These are phyloP conservation scores for Papiliotrema laurentii DNA, from an alignment of 1,284 basidiomycete genomes.

Conservation along the genomic window DNA sequence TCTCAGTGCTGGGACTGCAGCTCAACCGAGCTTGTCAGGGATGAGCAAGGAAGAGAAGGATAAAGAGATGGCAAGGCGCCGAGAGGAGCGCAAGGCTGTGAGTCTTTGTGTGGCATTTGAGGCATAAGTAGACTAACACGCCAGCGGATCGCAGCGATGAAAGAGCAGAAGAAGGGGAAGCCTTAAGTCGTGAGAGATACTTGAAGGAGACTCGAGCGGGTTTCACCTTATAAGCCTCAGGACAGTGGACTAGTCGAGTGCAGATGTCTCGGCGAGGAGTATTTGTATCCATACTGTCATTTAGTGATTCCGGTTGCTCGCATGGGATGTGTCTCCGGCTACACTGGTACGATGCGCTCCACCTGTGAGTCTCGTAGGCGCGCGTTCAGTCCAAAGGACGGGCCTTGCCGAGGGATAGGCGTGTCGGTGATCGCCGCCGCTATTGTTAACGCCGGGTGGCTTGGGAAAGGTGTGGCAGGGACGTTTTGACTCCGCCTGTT, in stretches of 20 bases:
- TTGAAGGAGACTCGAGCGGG: background rate
- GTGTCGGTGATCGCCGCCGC: too few species aligned
- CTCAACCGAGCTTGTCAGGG: constrained; percentile 33
- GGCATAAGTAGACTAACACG: background rate
- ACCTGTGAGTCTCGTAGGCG: too few species aligned
- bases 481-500: too few species aligned
- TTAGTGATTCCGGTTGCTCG: too few species aligned
- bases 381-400: too few species aligned
- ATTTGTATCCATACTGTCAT: too few species aligned
- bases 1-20: constrained; percentile 4
- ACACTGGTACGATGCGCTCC: too few species aligned
- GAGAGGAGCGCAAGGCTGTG: constrained; percentile 71
- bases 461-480: too few species aligned
- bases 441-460: too few species aligned
- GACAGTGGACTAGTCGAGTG: background rate
- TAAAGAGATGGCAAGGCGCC: constrained; percentile 76
- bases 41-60: constrained; percentile 84
- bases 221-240: background rate
- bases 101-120: constrained; percentile 11
- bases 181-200: constrained; percentile 4
- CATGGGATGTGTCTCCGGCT: too few species aligned
- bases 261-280: background rate
- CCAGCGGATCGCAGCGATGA: constrained; percentile 47
- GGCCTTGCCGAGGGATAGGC: too few species aligned
- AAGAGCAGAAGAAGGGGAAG: constrained; percentile 41